These are phyloP conservation scores for Lachancea quebecensis DNA, from an alignment of 805 yeast species.

Conservation along the genomic window DNA sequence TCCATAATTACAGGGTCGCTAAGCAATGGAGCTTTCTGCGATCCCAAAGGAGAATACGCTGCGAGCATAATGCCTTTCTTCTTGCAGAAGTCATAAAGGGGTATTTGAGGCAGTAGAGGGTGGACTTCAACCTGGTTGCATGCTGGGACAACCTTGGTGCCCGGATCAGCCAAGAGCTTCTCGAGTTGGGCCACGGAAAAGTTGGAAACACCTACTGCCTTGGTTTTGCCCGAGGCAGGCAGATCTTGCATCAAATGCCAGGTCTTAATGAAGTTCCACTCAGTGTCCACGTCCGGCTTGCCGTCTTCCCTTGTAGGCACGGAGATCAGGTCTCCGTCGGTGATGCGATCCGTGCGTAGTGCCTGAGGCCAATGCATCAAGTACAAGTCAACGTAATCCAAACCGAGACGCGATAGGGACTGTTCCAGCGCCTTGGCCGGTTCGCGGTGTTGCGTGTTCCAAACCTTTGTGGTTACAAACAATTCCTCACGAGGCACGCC, in stretches of 20 bases:
- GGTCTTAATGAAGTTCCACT: slow-evolving; percentile 45
- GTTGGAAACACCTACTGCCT: slow-evolving; percentile 74
- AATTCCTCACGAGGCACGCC: too few relatives aligned
- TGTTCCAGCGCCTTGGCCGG: slow-evolving; percentile 49
- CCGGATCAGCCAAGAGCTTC: slow-evolving; percentile 43
- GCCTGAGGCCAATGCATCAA: slow-evolving; percentile 81
- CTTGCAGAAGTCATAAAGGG: slow-evolving; percentile 47
- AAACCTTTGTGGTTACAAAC: too few relatives aligned
- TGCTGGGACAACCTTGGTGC: slow-evolving; percentile 53
- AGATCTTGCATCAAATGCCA: slow-evolving; percentile 60
- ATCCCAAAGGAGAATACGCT: slow-evolving; percentile 77
- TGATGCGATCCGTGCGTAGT: slow-evolving; percentile 36
- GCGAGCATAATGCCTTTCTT: slow-evolving; percentile 49
- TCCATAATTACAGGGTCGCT: slow-evolving; percentile 37
- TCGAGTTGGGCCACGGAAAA: slow-evolving; percentile 48
- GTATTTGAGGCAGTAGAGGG: slow-evolving; percentile 61
- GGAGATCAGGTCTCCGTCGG: slow-evolving; percentile 29
- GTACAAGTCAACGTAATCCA: slow-evolving; percentile 74
- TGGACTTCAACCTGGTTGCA: slow-evolving; percentile 73
- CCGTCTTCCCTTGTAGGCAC: slow-evolving; percentile 37
- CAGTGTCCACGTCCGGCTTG: slow-evolving; percentile 31
- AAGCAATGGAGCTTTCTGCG: slow-evolving; percentile 47
- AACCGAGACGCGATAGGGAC: slow-evolving; percentile 54
- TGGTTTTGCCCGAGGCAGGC: slow-evolving; percentile 44
- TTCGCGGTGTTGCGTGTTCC: slow-evolving; percentile 45